Percentiles rank a stretch among this genome's conserved stretches.
phyloP scores from a whole-genome alignment of 495 filamentous ascomycete species.

The Daldinia bambusicola region DNA sequence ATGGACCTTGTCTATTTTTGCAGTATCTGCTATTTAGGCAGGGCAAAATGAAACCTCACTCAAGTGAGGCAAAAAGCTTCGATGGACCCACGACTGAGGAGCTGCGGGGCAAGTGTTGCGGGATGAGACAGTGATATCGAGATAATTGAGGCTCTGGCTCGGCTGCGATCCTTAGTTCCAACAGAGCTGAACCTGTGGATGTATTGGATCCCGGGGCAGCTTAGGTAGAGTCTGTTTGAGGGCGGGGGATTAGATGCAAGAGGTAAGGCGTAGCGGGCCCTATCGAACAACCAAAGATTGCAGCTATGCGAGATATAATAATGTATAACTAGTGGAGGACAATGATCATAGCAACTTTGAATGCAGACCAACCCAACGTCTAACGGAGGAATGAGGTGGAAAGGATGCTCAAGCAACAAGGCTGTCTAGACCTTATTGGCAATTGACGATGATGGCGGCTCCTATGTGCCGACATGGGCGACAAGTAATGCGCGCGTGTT shows the following conservation, averaged over 20 bases:
- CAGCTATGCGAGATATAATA: conserved; percentile 35
- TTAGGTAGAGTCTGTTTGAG: conserved; percentile 19
- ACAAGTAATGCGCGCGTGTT: conserved; percentile 24
- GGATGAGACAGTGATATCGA: conserved; percentile 26
- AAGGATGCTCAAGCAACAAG: conserved; percentile 33
- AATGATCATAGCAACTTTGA: conserved; percentile 28
- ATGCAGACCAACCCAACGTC: conserved; percentile 43
- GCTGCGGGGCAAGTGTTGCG: conserved; percentile 26
- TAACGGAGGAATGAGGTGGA: conserved; percentile 24
- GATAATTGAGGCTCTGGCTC: conserved; percentile 31
- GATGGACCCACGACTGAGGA: conserved; percentile 9
- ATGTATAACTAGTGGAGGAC: conserved; percentile 19
- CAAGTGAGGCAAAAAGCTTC: conserved; percentile 6
- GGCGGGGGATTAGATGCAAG: conserved; percentile 33
- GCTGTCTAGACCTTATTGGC: conserved; percentile 42
- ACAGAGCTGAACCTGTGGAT: conserved; percentile 14
- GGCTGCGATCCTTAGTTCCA: conserved; percentile 22
- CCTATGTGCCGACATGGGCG: conserved; percentile 33
- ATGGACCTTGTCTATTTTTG: conserved; percentile 29
- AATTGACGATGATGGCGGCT: conserved; percentile 37
- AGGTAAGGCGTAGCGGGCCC: conserved; percentile 24
- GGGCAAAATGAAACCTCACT: conserved; percentile 11
- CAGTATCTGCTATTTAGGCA: conserved; percentile 21
- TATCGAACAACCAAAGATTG: conserved; percentile 21
- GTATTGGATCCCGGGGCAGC: conserved; percentile 17